phyloP scores from a whole-genome alignment of 1,284 basidiomycete genomes.

The Somion occarium region DNA sequence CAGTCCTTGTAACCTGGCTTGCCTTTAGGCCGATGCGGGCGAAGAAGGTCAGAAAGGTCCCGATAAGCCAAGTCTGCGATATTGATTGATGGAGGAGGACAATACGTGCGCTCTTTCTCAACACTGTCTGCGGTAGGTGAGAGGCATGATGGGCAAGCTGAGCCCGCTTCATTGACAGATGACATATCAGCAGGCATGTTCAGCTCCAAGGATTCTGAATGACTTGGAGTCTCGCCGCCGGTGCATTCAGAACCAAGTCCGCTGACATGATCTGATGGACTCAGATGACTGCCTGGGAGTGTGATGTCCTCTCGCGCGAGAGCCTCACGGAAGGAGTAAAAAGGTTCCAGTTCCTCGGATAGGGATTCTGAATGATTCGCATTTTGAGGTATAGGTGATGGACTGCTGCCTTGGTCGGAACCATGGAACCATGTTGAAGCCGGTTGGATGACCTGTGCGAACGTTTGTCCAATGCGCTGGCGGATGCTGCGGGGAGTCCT shows the following conservation, averaged over 20 bases:
- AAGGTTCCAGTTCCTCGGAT: background rate
- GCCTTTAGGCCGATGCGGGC: background rate
- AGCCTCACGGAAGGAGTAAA: background rate
- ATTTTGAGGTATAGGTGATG: background rate
- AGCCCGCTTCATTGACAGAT: background rate
- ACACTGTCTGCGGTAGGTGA: background rate
- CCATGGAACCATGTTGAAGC: background rate
- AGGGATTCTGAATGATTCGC: background rate
- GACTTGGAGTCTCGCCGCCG: too few relatives aligned
- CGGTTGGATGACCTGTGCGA: background rate
- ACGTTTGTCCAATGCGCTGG: background rate
- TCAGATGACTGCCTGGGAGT: background rate
- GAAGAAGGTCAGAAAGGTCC: background rate
- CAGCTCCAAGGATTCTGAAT: background rate
- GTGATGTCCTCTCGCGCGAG: background rate
- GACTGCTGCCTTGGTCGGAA: background rate
- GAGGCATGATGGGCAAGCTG: too few relatives aligned
- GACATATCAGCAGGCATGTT: background rate
- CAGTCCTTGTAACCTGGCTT: background rate
- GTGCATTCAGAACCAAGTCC: background rate
- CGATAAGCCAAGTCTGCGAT: background rate
- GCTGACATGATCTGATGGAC: background rate
- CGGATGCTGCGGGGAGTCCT: background rate
- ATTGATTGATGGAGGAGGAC: background rate
- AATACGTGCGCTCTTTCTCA: background rate